Evolutionary conservation across 768 basidiomycete genomes (phyloP), one percentile per base, ranked within the genome.

Genomic region (Leccinum rimulosum): DNA sequence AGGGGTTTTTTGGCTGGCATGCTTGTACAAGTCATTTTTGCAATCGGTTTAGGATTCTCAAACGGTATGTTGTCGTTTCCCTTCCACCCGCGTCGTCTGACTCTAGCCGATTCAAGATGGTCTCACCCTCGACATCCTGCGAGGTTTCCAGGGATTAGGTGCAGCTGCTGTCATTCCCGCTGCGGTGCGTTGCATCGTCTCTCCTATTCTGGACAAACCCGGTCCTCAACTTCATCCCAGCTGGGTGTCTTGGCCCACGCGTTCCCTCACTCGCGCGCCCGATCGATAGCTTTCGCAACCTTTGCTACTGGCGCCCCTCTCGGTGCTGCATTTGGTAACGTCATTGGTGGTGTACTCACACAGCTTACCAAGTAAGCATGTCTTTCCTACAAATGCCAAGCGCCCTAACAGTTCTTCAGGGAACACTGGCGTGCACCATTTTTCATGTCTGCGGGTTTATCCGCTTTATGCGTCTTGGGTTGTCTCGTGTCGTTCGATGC

Each of bases 221-320:
- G 52, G 40, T 50, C 27, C 55, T 64, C 48, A 30, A 38, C 22
- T 17, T 22, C 15, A 50, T 47, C 22, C 2, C 61, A 91, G 85
- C 70, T 94, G 1, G 93, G 94, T 1, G 93, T 92, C 56, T 79
- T 96, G 35, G 93, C 94, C 0, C 81, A 88, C 50, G 76, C 85
- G 0, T 96, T 95, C 70, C 87, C 88, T 4, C 79, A 81, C 0
- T 87, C 87, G 1, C 76, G 76, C 15, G 79, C 85, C 0, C 83
- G 94, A 10, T 84, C 89, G 1, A 72, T 84, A 1, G 94, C 92
- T 0, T 96, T 95, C 61, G 84, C 94, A 0, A 85, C 87, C 0
- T 95, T 94, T 63, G 80, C 88, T 1, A 91, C 92, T 0, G 95
- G 95, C 28, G 91, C 89, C 1, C 93, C 94, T 0, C 67, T 95